Evolutionary conservation across 306 rosid species (phyloP).

Genomic region (Purshia tridentata): DNA sequence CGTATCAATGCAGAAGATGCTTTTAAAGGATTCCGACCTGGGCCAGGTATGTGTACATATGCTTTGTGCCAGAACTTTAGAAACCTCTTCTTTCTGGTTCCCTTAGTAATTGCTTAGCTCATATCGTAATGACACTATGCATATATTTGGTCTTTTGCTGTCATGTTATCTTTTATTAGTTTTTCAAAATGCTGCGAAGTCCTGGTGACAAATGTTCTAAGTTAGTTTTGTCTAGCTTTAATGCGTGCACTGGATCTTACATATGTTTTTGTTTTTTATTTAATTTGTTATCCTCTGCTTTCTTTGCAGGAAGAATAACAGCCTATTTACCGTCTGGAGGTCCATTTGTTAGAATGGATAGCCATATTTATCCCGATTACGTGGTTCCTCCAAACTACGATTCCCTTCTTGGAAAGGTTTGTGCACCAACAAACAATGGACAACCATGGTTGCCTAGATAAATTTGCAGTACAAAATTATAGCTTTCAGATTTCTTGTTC

Average conservation of each 20-base stretch:
- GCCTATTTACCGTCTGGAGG: slow-evolving; percentile 97
- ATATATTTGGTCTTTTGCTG: background rate
- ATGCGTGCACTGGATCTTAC: background rate
- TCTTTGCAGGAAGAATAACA: slow-evolving; percentile 85
- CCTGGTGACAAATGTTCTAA: background rate
- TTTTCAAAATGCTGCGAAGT: background rate
- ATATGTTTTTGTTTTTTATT: background rate
- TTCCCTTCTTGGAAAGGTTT: slow-evolving; percentile 94
- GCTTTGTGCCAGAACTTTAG: background rate
- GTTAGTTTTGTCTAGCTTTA: background rate
- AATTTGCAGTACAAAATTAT: background rate
- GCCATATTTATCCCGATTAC: slow-evolving; percentile 93
- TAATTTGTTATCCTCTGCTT: background rate
- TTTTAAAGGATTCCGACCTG: slow-evolving; percentile 93
- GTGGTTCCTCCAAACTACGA: slow-evolving; percentile 99
- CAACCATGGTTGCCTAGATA: background rate
- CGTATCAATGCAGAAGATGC: slow-evolving; percentile 99
- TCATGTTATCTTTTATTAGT: background rate
- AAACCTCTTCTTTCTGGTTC: background rate
- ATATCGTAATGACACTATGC: background rate
- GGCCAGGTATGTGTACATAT: slow-evolving; percentile 66
- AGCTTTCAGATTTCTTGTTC: background rate
- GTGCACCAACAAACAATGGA: background rate
- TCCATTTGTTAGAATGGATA: slow-evolving; percentile 99
- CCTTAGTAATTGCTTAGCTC: background rate